phyloP scores from a whole-genome alignment of 495 filamentous ascomycete genomes.

The Aspergillus kassunensis region DNA sequence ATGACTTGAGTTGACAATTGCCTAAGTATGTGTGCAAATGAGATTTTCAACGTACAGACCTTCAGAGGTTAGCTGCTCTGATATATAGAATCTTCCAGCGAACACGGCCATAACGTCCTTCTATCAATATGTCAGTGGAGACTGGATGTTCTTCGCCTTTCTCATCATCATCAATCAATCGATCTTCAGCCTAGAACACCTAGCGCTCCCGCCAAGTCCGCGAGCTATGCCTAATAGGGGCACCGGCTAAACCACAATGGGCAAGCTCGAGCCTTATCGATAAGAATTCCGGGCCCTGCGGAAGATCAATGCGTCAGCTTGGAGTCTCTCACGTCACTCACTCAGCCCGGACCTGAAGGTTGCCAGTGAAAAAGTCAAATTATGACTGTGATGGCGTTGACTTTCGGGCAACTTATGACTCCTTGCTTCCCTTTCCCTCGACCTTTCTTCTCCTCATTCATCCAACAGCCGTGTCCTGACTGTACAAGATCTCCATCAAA shows the following conservation, averaged over 20 bases:
- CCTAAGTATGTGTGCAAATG: too few relatives aligned
- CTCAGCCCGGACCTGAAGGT: conserved; percentile 2
- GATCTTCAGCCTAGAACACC: conserved; percentile 10
- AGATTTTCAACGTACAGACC: too few relatives aligned
- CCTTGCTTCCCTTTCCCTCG: too few relatives aligned
- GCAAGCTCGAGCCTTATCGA: conserved; percentile 16
- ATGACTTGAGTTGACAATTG: not conserved
- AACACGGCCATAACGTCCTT: too few relatives aligned
- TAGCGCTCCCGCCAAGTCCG: conserved; percentile 16
- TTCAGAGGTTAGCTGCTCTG: too few relatives aligned
- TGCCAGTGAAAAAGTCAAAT: conserved; percentile 1
- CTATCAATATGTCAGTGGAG: too few relatives aligned
- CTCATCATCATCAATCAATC: conserved; percentile 1
- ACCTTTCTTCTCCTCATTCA: too few relatives aligned
- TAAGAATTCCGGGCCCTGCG: conserved; percentile 16
- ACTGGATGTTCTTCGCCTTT: not conserved
- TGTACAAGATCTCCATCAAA: not conserved
- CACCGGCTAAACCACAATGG: not conserved
- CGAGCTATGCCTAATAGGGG: conserved; percentile 10
- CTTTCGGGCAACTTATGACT: too few relatives aligned
- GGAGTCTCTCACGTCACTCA: conserved; percentile 32
- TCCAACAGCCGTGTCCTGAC: not conserved
- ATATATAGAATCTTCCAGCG: too few relatives aligned
- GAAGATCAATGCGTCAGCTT: conserved; percentile 31
- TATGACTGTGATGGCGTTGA: not conserved